Conservation (phyloP, 1,284 basidiomycete species). For the Nidula niveotomentosa region DNA sequence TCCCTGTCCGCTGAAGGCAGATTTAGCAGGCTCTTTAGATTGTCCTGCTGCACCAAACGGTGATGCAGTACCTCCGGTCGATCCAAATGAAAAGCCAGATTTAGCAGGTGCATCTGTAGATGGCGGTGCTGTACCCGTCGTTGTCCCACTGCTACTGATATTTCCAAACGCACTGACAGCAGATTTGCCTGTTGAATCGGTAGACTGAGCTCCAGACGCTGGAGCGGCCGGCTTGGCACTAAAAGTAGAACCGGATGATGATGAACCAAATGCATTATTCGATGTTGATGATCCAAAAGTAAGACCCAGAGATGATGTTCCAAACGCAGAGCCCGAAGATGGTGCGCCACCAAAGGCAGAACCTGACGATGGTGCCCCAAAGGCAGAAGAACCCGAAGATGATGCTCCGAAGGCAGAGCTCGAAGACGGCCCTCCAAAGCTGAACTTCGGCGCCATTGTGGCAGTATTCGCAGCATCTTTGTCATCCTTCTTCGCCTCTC, state of each 20-base stretch:
- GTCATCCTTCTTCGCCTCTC: not conserved
- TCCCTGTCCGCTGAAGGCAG: too few relatives aligned
- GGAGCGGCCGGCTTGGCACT: slow-evolving; percentile 1
- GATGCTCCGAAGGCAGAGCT: not conserved
- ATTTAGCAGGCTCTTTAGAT: too few relatives aligned
- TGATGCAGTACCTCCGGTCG: not conserved
- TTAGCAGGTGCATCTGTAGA: slow-evolving; percentile 1
- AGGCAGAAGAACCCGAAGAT: too few relatives aligned
- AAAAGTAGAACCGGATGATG: not conserved
- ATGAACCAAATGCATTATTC: too few relatives aligned
- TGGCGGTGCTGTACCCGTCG: not conserved
- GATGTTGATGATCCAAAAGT: too few relatives aligned
- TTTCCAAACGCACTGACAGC: too few relatives aligned
- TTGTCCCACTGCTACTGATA: not conserved
- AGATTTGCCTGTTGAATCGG: not conserved
- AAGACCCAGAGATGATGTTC: too few relatives aligned
- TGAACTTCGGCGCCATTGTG: slow-evolving; percentile 9
- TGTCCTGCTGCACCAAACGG: not conserved
- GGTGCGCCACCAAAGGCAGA: too few relatives aligned
- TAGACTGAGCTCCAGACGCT: not conserved
- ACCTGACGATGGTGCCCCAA: too few relatives aligned
- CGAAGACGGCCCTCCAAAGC: slow-evolving; percentile 10
- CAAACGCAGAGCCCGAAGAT: too few relatives aligned
- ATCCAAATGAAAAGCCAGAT: not conserved
- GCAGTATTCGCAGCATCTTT: slow-evolving; percentile 1